Conservation (phyloP, 148 eudicot species). For the Amaranthus palmeri region DNA sequence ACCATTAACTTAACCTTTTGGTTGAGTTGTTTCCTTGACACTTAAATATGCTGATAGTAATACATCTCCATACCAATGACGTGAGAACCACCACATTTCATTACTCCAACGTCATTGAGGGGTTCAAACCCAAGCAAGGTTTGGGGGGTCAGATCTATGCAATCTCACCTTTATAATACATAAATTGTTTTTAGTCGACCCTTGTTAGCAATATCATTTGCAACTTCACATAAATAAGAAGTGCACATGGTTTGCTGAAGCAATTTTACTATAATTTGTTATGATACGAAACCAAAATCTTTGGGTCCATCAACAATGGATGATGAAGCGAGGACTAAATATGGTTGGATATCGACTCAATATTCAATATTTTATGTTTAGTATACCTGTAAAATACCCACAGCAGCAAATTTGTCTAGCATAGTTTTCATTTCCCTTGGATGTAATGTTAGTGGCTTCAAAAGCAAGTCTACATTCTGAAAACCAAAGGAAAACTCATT, state of each 20-base stretch:
- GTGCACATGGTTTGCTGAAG: neutral
- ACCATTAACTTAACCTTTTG: too few species aligned
- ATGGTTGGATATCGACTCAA: neutral
- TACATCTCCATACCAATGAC: too few species aligned
- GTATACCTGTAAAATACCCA: constrained; percentile 82
- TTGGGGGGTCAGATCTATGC: too few species aligned
- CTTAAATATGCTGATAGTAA: too few species aligned
- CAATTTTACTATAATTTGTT: too few species aligned
- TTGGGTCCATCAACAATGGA: too few species aligned
- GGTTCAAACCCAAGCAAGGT: too few species aligned
- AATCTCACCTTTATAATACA: neutral
- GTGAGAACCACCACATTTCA: too few species aligned
- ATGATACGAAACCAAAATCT: too few species aligned
- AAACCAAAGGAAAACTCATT: neutral
- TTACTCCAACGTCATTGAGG: too few species aligned
- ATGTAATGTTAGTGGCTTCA: constrained; percentile 60
- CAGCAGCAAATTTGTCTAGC: constrained; percentile 93
- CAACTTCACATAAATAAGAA: neutral
- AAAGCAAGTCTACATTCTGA: constrained; percentile 65
- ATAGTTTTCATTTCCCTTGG: constrained; percentile 63
- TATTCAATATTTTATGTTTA: neutral
- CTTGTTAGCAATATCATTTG: neutral
- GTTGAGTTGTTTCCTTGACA: too few species aligned
- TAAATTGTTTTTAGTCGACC: neutral
- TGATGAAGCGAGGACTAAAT: neutral